Base-by-base conservation (phyloP, 257 asterid species). In the Rubia yunnanensis region DNA sequence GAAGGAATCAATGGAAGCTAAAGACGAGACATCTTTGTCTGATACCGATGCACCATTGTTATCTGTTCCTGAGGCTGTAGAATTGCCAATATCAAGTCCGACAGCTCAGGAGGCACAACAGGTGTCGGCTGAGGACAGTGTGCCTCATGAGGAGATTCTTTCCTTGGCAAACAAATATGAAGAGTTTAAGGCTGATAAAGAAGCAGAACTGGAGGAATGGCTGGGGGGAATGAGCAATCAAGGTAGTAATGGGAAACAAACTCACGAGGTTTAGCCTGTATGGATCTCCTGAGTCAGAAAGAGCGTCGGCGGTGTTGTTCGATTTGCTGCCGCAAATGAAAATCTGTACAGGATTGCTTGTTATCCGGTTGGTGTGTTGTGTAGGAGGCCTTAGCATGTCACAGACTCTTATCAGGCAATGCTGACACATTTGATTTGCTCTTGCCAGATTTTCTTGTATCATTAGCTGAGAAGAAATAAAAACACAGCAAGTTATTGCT, bases 191-290 rank as follows among this genome's bases (percentile, higher is more conserved):
- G 94, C 97, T 41, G 89, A 85, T 71, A 83, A 68, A 83, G 95
- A 90, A 72, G 91, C 87, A 7, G 83, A 85, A 78, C 75, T 94
- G 65, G 88, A 88, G 73, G 87, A 88, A 69, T 94, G 99, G 99
- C 71, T 94, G 66, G 90, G 77, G 71, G 82, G 77, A 65, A 57
- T 58, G 15, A 72, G 77, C 14, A 65, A 72, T 55, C 63, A 63
- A 66, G 68, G 41, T 31, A 55, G 34, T 17, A 36, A n/a, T 22
- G 48, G 39, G 11, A 39, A 54, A 54, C 63, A 69, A 28, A 20
- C 55, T 28, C 53, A 71, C 65, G 70, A 59, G 38, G 32, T 28
- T 65, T 65, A 50, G 60, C 22, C 69, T 50, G 60, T 24, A 28
- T 20, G 49, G 59, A 62, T 10, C 7, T 36, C 14, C 9, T 50